phyloP scores from a whole-genome alignment of 202 grass and related monocot genomes.

The Bolboschoenoplectus hybrid region DNA sequence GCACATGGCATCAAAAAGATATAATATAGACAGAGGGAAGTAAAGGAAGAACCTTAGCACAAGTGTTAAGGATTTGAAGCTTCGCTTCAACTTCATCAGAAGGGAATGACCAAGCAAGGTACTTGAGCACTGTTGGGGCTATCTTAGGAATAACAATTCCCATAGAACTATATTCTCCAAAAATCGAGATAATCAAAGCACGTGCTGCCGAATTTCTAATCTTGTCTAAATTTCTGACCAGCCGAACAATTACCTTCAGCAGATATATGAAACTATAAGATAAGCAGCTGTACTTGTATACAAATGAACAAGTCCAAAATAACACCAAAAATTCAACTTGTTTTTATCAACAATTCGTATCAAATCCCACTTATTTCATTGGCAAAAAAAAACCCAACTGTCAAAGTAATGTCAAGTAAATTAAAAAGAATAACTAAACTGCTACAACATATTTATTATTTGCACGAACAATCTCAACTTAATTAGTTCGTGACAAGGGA shows the following conservation, averaged over 20 bases:
- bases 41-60: conserved; percentile 63
- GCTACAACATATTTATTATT: neutral
- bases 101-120: conserved; percentile 81
- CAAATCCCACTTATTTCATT: neutral
- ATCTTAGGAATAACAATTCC: conserved; percentile 83
- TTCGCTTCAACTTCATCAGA: conserved; percentile 74
- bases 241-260: conserved; percentile 79
- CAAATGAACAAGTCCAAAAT: neutral
- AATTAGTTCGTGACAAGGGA: neutral
- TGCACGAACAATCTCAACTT: conserved; percentile 13
- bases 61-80: conserved; percentile 96
- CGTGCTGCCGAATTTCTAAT: conserved; percentile 78
- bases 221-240: conserved; percentile 71
- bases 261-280: conserved; percentile 29
- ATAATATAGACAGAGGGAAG: neutral
- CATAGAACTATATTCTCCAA: conserved; percentile 70
- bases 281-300: neutral
- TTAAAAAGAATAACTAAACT: neutral
- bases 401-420: conserved; percentile 4
- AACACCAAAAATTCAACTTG: neutral
- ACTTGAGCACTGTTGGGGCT: conserved; percentile 69
- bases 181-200: conserved; percentile 86
- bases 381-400: neutral
- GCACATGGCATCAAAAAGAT: neutral
- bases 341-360: neutral